Percentiles rank a stretch among this genome's conserved stretches.
Conservation (phyloP, 2,329 filamentous ascomycete species). For the Hymenoscyphus repandus region DNA sequence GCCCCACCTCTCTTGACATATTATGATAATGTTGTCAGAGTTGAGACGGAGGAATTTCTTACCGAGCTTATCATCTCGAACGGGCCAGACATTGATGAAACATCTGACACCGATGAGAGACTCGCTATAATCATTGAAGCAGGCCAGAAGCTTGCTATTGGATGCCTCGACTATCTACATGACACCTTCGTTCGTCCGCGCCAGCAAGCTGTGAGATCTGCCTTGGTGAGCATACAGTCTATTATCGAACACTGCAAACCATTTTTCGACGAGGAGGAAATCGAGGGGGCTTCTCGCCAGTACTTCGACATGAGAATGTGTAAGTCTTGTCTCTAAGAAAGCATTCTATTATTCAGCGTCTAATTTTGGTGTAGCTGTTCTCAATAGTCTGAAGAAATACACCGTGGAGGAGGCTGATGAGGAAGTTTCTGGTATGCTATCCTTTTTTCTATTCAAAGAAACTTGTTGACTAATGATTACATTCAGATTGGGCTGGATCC, state of each 20-base stretch:
- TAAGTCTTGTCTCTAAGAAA: slow-evolving; percentile 13
- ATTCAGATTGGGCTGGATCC: slow-evolving; percentile 31
- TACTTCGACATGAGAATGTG: slow-evolving; percentile 16
- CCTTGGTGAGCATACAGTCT: slow-evolving; percentile 22
- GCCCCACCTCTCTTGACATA: slow-evolving; percentile 48
- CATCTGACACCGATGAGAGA: slow-evolving; percentile 14
- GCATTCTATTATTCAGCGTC: neutral
- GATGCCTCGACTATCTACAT: slow-evolving; percentile 28
- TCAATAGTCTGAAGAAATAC: slow-evolving; percentile 26
- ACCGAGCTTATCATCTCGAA: slow-evolving; percentile 17
- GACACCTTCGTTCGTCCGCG: slow-evolving; percentile 26
- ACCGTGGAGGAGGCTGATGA: slow-evolving; percentile 35
- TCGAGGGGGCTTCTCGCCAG: slow-evolving; percentile 9
- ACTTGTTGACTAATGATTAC: neutral
- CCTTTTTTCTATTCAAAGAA: neutral
- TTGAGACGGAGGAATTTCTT: slow-evolving; percentile 33
- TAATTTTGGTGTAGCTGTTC: slow-evolving; percentile 23
- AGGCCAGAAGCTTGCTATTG: slow-evolving; percentile 24
- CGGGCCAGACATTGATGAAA: slow-evolving; percentile 12
- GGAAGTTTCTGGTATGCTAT: slow-evolving; percentile 33
- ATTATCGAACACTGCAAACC: slow-evolving; percentile 22
- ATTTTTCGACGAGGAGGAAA: slow-evolving; percentile 23
- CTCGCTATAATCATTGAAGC: slow-evolving; percentile 6
- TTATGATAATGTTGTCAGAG: slow-evolving; percentile 40
- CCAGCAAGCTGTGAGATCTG: slow-evolving; percentile 24